Percentiles rank a stretch among this genome's conserved stretches.
phyloP scores from a whole-genome alignment of 345 rosid species.

The Carallia pectinifolia region DNA sequence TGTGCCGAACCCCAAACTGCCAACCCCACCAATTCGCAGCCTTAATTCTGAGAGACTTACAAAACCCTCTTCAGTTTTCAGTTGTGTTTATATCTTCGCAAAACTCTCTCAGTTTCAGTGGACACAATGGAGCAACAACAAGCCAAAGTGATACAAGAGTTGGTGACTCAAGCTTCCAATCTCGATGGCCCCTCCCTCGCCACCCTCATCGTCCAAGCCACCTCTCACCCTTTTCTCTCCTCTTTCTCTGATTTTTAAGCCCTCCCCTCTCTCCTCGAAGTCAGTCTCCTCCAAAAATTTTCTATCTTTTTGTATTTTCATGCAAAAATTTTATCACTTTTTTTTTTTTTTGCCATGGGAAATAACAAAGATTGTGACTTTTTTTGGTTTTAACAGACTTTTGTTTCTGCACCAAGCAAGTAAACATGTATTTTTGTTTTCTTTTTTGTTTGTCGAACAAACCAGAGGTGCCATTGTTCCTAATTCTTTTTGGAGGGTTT shows the following conservation, averaged over 20 bases:
- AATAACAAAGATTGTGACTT: no score
- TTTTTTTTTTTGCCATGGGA: no score
- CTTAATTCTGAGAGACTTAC: no score
- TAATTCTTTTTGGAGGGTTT: no score
- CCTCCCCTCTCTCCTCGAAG: conserved; percentile 16
- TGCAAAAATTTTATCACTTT: no score
- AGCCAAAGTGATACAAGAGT: conserved; percentile 33
- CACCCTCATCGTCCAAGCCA: conserved; percentile 12
- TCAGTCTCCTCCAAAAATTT: background rate
- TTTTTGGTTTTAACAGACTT: no score
- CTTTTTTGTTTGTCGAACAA: background rate
- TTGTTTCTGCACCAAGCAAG: no score
- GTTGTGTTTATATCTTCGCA: no score
- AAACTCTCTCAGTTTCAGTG: conserved; percentile 11
- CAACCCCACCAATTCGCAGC: no score
- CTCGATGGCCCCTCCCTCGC: conserved; percentile 10
- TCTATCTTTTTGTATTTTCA: background rate
- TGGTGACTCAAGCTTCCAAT: conserved; percentile 36
- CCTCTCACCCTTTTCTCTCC: conserved; percentile 24
- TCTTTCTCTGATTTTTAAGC: conserved; percentile 26
- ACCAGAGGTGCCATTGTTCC: no score
- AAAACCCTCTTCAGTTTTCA: no score
- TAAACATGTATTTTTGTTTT: background rate
- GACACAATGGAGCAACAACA: conserved; percentile 43
- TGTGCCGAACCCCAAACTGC: no score